phyloP scores from a whole-genome alignment of 441 rosid species.

The Euphorbia celastroides region DNA sequence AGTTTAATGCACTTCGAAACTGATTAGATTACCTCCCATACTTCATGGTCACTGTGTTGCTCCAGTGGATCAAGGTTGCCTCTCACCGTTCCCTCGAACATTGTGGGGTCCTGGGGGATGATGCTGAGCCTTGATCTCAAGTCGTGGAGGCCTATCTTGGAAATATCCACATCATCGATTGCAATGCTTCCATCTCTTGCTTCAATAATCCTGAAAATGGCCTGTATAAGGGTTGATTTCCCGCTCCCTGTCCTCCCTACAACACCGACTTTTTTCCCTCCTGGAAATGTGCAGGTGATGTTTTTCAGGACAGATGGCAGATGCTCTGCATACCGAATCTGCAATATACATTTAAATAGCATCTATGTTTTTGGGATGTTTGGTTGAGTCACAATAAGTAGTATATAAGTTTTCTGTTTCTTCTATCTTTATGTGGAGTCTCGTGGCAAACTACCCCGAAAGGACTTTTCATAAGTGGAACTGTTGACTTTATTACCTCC shows the following conservation, averaged over 20 bases:
- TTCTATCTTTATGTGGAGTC: not conserved
- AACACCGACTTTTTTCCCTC: conserved; percentile 77
- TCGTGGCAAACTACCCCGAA: not conserved
- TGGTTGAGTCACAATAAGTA: not conserved
- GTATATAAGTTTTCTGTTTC: not conserved
- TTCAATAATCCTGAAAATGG: conserved; percentile 82
- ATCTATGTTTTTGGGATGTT: not conserved
- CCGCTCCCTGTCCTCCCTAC: conserved; percentile 98
- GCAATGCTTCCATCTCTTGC: conserved; percentile 77
- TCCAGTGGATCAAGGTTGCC: conserved; percentile 76
- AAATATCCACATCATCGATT: conserved; percentile 72
- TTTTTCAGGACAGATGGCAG: conserved; percentile 77
- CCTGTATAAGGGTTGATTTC: conserved; percentile 88
- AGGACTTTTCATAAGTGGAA: not conserved
- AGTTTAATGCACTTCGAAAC: not conserved
- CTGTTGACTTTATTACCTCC: conserved; percentile 41
- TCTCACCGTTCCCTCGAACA: conserved; percentile 87
- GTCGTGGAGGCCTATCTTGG: conserved; percentile 85
- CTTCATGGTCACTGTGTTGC: conserved; percentile 54
- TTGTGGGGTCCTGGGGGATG: conserved; percentile 92
- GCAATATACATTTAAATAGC: conserved; percentile 16
- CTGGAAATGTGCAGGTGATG: conserved; percentile 80
- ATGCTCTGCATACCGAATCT: conserved; percentile 92
- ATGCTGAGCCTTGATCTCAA: conserved; percentile 82
- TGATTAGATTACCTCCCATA: conserved; percentile 65